phyloP scores from a whole-genome alignment of 1,139 yeast genomes.

The Suhomyces anneliseae region DNA sequence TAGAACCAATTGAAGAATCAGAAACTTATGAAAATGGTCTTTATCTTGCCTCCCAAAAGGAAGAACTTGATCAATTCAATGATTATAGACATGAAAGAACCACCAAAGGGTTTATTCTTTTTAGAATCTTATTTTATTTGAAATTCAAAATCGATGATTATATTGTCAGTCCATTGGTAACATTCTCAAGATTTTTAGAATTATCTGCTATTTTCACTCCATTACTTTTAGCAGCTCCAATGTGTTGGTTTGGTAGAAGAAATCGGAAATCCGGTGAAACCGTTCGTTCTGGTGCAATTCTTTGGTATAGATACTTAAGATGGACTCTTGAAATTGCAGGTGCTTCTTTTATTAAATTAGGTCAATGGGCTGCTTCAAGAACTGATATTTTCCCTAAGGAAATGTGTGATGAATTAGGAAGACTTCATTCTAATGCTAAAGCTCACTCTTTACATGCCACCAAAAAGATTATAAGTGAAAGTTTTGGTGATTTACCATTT shows the following conservation, averaged over 20 bases:
- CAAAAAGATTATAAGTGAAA: slow-evolving; percentile 52
- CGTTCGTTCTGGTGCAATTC: slow-evolving; percentile 59
- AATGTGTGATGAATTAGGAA: slow-evolving; percentile 74
- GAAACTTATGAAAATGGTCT: slow-evolving; percentile 73
- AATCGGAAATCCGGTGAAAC: slow-evolving; percentile 30
- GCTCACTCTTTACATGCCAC: slow-evolving; percentile 71
- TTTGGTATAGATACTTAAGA: slow-evolving; percentile 73
- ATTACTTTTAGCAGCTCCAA: slow-evolving; percentile 61
- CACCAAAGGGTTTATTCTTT: slow-evolving; percentile 22
- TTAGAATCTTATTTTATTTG: slow-evolving; percentile 34
- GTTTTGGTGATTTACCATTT: slow-evolving; percentile 62
- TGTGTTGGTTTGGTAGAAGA: slow-evolving; percentile 59
- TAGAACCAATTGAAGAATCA: slow-evolving; percentile 45
- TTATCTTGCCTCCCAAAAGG: slow-evolving; percentile 60
- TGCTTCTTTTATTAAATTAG: slow-evolving; percentile 90
- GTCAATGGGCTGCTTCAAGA: slow-evolving; percentile 99
- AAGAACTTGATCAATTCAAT: slow-evolving; percentile 33
- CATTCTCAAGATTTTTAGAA: slow-evolving; percentile 68
- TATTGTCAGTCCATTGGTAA: slow-evolving; percentile 66
- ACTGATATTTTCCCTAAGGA: slow-evolving; percentile 86
- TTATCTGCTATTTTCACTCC: slow-evolving; percentile 70
- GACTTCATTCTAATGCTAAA: slow-evolving; percentile 79
- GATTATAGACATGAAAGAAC: slow-evolving; percentile 26
- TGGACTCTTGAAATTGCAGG: slow-evolving; percentile 83
- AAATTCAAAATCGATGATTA: slow-evolving; percentile 51